These are phyloP conservation scores for Phoma herbarum DNA, from an alignment of 2,329 filamentous ascomycete genomes.

Conservation along the genomic window DNA sequence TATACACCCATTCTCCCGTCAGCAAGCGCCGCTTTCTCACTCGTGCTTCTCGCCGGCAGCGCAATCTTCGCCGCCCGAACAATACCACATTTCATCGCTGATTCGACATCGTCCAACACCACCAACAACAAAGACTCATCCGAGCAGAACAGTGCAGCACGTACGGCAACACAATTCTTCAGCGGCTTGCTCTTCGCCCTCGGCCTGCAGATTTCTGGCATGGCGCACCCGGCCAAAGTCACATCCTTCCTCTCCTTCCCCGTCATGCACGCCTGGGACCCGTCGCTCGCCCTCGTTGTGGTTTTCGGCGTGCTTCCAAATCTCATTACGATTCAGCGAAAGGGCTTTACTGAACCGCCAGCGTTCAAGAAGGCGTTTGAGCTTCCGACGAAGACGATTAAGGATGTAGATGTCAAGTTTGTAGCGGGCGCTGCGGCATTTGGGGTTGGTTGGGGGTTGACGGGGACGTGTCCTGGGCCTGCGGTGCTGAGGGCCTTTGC, in stretches of 20 bases:
- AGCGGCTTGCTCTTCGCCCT: constrained; percentile 61
- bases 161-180: constrained; percentile 54
- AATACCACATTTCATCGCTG: constrained; percentile 35
- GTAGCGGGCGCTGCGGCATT: constrained; percentile 58
- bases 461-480: constrained; percentile 62
- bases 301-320: constrained; percentile 61
- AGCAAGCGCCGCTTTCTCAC: constrained; percentile 33
- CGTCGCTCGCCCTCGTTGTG: constrained; percentile 60
- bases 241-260: constrained; percentile 60
- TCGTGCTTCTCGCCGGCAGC: constrained; percentile 48
- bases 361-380: constrained; percentile 54
- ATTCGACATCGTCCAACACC: constrained; percentile 4
- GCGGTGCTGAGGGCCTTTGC: constrained; percentile 57
- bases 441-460: constrained; percentile 62
- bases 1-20: constrained; percentile 58
- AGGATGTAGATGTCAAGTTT: constrained; percentile 60
- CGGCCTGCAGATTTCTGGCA: constrained; percentile 61
- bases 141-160: constrained; percentile 32
- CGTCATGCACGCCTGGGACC: constrained; percentile 56
- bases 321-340: constrained; percentile 45
- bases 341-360: constrained; percentile 48
- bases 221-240: constrained; percentile 61
- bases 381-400: constrained; percentile 56
- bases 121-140: neutral
- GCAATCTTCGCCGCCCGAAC: constrained; percentile 36